Evolutionary conservation across 345 rosid genomes (phyloP), one percentile per base, ranked within the genome.

Genomic region (Cardamine resedifolia): DNA sequence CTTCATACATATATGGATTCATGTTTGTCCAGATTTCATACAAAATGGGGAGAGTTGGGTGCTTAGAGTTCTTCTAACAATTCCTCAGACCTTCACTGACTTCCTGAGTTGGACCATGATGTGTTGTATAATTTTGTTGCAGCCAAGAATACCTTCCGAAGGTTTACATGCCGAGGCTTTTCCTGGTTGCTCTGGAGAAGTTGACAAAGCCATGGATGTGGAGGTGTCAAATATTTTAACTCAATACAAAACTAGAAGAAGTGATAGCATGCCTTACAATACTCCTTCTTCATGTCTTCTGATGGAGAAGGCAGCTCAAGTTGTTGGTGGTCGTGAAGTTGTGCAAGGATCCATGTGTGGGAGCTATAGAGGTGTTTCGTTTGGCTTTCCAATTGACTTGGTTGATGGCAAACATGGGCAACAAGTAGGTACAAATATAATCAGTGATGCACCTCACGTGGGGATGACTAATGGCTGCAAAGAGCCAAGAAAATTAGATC

Each of bases 141-240:
- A 89, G 96, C 81, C 80, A 70, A 83, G 75, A 69, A 47, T 84
- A 41, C 81, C 80, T 56, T 18, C 80, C 38, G 80, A 85, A 65
- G 45, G 68, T 69, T 78, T 81, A 66, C 79, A 66, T 44, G 81
- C 69, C 1, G 83, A 83, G 71, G 84, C 66, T 68, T 63, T 70
- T 62, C 79, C 81, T 57, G 78, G 66, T 70, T 45, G 76, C 66
- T 66, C 76, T 52, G 66, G 70, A 69, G 75, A 78, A 68, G 77
- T 78, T 68, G 82, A 77, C 66, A 82, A 76, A 72, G 81, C 77
- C 71, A 66, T 73, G 70, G 68, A 74, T 66, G 62, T 58, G 64
- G 78, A 64, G 34, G 80, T 50, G 70, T 68, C 82, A 71, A 72
- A 80, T 59, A 63, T 74, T 58, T 10, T 66, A 58, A 67, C 70